Conservation (phyloP, 176 grass and related monocot genomes). For the Pontederia crassipes region DNA sequence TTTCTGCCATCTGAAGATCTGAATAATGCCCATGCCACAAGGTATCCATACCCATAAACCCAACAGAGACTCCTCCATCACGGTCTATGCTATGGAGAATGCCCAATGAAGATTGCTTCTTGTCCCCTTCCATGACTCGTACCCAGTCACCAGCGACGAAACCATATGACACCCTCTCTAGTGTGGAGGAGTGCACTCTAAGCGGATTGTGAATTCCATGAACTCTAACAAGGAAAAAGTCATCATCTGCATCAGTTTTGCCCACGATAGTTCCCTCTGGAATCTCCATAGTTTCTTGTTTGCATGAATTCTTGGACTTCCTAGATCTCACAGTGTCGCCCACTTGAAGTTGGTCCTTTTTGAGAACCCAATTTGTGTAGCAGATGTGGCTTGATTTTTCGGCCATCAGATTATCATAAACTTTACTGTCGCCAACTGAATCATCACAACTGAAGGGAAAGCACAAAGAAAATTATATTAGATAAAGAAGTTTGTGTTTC, state of each 20-base stretch:
- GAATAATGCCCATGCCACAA: conserved; percentile 66
- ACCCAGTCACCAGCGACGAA: conserved; percentile 81
- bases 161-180: conserved; percentile 72
- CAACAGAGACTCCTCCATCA: conserved; percentile 41
- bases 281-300: conserved; percentile 63
- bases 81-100: conserved; percentile 80
- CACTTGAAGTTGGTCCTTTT: conserved; percentile 66
- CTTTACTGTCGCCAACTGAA: conserved; percentile 20
- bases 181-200: conserved; percentile 40
- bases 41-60: conserved; percentile 72
- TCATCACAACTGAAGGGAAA: conserved; percentile 36
- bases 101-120: conserved; percentile 54
- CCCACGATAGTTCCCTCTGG: conserved; percentile 89
- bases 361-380: conserved; percentile 50
- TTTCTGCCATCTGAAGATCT: conserved; percentile 78
- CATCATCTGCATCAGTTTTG: conserved; percentile 39
- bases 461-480: background rate
- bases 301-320: conserved; percentile 69
- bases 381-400: conserved; percentile 25
- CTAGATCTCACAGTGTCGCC: conserved; percentile 68
- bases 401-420: conserved; percentile 23
- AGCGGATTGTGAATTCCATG: conserved; percentile 60
- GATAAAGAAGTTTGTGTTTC: too few species aligned
- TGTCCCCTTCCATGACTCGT: conserved; percentile 55
- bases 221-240: conserved; percentile 67